phyloP scores from a whole-genome alignment of 371 early-diverging fungal species.

The Fennellomyces sp. region DNA sequence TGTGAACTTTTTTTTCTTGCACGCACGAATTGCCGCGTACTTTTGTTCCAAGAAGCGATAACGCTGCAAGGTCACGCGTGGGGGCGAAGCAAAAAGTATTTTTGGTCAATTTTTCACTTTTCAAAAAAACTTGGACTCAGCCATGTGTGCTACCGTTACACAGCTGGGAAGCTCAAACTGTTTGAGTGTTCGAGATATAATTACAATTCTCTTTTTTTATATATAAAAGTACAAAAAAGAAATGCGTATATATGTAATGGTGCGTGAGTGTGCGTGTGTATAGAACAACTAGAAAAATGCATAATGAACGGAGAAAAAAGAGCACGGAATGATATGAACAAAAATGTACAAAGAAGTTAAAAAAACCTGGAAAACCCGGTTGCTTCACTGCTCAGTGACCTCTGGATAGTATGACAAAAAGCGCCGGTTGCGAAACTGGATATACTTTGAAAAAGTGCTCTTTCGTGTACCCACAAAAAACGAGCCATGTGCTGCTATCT shows the following conservation, averaged over 20 bases:
- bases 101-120: neutral
- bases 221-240: no score
- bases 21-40: no score
- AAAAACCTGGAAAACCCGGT: neutral
- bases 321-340: neutral
- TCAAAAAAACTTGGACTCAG: neutral
- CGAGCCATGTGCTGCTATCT: conserved; percentile 42
- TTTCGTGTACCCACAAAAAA: conserved; percentile 47
- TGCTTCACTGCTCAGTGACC: neutral
- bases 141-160: neutral
- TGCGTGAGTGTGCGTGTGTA: no score
- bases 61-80: no score
- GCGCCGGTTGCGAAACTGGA: conserved; percentile 29
- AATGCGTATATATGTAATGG: no score
- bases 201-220: no score
- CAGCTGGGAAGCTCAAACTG: neutral
- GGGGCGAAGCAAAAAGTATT: no score
- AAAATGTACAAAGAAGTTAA: conserved; percentile 2
- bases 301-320: neutral
- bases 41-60: no score
- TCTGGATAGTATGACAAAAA: conserved; percentile 25
- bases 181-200: neutral
- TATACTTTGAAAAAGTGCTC: conserved; percentile 52
- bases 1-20: no score
- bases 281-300: neutral